These are phyloP conservation scores for Globisporangium nodosum DNA, from an alignment of 352 stramenopile species.

Conservation along the genomic window DNA sequence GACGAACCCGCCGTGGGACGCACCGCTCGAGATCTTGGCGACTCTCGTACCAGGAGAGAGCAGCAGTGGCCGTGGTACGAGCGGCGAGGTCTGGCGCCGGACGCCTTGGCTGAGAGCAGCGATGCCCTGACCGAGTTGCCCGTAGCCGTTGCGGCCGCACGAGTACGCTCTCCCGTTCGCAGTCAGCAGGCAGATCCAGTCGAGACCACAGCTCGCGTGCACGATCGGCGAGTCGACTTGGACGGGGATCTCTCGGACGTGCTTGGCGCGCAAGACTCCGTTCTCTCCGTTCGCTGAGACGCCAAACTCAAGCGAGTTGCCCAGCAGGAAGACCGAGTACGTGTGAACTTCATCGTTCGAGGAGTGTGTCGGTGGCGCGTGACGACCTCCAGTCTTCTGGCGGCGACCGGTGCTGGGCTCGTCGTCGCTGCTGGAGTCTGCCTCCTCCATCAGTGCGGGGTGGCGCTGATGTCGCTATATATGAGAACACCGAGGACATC, in stretches of 20 bases:
- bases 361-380: background rate
- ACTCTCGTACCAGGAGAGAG: slow-evolving; percentile 25
- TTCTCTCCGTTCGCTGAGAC: background rate
- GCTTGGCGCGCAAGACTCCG: background rate
- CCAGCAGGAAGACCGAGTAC: slow-evolving; percentile 51
- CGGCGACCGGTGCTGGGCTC: too few relatives aligned
- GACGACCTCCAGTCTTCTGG: background rate
- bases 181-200: slow-evolving; percentile 49
- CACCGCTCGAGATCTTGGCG: slow-evolving; percentile 42
- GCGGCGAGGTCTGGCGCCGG: background rate
- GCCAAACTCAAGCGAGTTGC: slow-evolving; percentile 26
- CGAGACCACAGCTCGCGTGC: slow-evolving; percentile 36
- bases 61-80: slow-evolving; percentile 20
- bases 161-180: slow-evolving; percentile 41
- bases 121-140: slow-evolving; percentile 47
- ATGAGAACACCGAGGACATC: too few relatives aligned
- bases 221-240: slow-evolving; percentile 37
- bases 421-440: background rate
- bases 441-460: background rate
- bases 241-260: slow-evolving; percentile 32
- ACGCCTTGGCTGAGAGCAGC: slow-evolving; percentile 6
- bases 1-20: slow-evolving; percentile 51
- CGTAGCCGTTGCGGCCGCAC: slow-evolving; percentile 50
- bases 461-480: background rate
- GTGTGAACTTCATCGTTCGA: slow-evolving; percentile 13